A percentile compares a stretch with the other conserved stretches of the same genome.
Conservation (phyloP, 2,329 filamentous ascomycete genomes). For the Daldinia eschscholtzii region DNA sequence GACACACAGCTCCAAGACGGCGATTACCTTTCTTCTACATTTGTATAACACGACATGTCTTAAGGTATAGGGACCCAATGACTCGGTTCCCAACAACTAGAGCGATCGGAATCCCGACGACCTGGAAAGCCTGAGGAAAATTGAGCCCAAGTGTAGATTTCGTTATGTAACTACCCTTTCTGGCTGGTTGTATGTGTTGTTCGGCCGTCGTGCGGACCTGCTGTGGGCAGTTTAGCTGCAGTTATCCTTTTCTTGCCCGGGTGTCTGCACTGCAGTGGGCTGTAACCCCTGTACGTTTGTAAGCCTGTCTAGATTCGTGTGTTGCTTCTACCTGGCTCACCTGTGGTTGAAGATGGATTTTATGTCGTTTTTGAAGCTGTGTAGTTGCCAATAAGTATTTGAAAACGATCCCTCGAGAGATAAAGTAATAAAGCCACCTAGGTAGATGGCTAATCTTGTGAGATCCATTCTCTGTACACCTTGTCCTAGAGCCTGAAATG, state of each 20-base stretch:
- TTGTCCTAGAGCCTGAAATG: not conserved
- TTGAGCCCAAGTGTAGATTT: constrained; percentile 21
- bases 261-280: constrained; percentile 42
- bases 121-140: constrained; percentile 27
- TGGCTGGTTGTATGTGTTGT: constrained; percentile 30
- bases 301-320: constrained; percentile 22
- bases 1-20: constrained; percentile 40
- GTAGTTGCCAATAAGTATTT: not conserved
- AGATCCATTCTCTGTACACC: no score
- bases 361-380: not conserved
- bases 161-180: constrained; percentile 38
- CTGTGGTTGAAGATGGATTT: not conserved
- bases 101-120: constrained; percentile 32
- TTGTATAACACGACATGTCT: constrained; percentile 44
- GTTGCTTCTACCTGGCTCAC: not conserved
- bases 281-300: constrained; percentile 38
- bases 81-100: constrained; percentile 22
- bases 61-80: constrained; percentile 27
- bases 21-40: constrained; percentile 36
- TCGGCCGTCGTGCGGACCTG: constrained; percentile 38
- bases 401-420: not conserved
- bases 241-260: constrained; percentile 46
- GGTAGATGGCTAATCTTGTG: not conserved
- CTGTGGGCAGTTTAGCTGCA: constrained; percentile 42
- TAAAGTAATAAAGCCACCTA: not conserved